These are phyloP conservation scores for Acmispon strigosus DNA, from an alignment of 306 rosid genomes.

Conservation along the genomic window DNA sequence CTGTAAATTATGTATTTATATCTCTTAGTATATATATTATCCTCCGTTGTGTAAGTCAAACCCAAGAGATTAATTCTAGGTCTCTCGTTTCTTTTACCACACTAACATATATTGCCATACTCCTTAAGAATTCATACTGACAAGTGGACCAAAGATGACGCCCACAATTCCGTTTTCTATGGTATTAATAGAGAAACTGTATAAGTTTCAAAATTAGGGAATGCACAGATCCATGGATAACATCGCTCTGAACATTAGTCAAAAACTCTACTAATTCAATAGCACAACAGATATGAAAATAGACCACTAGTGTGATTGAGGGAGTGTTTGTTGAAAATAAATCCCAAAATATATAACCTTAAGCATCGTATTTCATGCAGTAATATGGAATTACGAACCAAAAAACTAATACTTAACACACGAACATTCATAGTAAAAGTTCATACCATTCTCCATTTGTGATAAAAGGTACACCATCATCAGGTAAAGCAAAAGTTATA, in stretches of 20 bases:
- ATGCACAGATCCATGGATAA: neutral
- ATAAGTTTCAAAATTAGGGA: neutral
- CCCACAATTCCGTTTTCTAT: neutral
- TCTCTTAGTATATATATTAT: too few species aligned
- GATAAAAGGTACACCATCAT: conserved; percentile 47
- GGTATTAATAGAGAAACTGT: neutral
- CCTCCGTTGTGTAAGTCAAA: too few species aligned
- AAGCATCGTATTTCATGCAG: conserved; percentile 5
- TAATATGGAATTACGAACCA: neutral
- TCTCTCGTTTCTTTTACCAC: too few species aligned
- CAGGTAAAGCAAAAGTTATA: conserved; percentile 54
- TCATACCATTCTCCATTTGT: conserved; percentile 95
- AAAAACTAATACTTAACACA: neutral
- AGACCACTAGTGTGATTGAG: neutral
- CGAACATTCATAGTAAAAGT: neutral
- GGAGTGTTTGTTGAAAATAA: neutral
- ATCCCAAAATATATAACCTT: conserved; percentile 9
- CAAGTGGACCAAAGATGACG: neutral
- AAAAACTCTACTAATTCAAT: neutral
- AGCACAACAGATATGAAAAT: neutral
- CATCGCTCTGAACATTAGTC: neutral
- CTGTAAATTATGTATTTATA: too few species aligned
- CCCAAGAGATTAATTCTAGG: too few species aligned
- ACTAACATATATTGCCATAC: neutral
- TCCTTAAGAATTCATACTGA: neutral